Conservation (phyloP, 192 early-diverging fungal species). For the Coemansia sp. region DNA sequence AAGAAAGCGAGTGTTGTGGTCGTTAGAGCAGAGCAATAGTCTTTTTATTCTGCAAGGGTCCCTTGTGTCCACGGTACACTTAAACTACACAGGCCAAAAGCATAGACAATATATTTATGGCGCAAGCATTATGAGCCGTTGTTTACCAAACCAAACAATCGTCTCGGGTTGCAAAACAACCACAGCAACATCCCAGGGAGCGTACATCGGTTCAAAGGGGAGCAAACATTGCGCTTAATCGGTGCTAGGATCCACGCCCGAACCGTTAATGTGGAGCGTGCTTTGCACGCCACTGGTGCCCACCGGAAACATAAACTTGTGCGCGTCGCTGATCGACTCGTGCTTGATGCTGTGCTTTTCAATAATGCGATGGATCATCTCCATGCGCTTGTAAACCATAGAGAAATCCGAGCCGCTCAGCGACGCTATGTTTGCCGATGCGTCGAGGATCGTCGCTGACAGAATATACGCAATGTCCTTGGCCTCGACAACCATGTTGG, state of each 20-base stretch:
- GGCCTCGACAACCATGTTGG: conserved; percentile 28
- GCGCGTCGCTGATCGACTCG: conserved; percentile 12
- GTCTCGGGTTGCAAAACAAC: background rate
- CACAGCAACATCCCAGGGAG: too few relatives aligned
- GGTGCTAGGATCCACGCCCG: background rate
- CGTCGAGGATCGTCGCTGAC: conserved; percentile 40
- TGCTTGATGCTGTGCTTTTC: conserved; percentile 17
- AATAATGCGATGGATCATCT: conserved; percentile 37
- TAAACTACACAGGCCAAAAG: background rate
- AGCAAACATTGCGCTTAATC: background rate
- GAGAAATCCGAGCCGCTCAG: conserved; percentile 44
- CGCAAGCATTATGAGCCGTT: background rate
- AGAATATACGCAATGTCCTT: conserved; percentile 32
- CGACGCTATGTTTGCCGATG: conserved; percentile 48
- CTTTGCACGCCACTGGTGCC: conserved; percentile 39
- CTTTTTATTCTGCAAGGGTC: background rate
- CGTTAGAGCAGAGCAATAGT: background rate
- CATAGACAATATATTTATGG: background rate
- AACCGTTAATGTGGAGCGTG: conserved; percentile 17
- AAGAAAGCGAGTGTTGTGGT: background rate
- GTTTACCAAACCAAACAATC: background rate
- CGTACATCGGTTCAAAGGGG: too few relatives aligned
- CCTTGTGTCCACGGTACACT: background rate
- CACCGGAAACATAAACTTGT: conserved; percentile 40
- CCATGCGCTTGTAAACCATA: conserved; percentile 33